phyloP scores from a whole-genome alignment of 2,329 filamentous ascomycete species.

The Colletotrichum trifolii region DNA sequence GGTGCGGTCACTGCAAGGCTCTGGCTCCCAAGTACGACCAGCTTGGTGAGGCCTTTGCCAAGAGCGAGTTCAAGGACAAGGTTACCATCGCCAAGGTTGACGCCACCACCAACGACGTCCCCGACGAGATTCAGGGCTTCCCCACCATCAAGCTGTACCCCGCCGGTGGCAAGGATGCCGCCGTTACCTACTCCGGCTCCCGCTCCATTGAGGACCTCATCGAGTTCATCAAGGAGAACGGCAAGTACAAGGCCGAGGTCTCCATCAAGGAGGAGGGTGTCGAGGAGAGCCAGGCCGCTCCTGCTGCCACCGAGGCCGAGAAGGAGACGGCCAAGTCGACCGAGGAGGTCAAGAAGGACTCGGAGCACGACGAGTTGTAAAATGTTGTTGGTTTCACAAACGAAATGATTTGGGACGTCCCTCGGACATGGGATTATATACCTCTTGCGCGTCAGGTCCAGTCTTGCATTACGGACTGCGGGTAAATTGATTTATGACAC shows the following conservation, averaged over 20 bases:
- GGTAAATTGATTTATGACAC: constrained; percentile 31
- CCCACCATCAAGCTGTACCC: constrained; percentile 99
- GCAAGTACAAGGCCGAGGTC: constrained; percentile 84
- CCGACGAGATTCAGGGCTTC: constrained; percentile 97
- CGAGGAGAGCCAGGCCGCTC: constrained; percentile 63
- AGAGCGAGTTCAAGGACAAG: constrained; percentile 82
- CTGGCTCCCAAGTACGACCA: constrained; percentile 97
- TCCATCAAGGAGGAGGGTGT: constrained; percentile 64
- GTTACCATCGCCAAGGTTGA: constrained; percentile 98
- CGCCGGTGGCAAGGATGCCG: constrained; percentile 86
- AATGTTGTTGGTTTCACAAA: constrained; percentile 42
- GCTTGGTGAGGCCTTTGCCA: constrained; percentile 80
- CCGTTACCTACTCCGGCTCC: constrained; percentile 87
- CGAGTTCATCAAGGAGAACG: constrained; percentile 93
- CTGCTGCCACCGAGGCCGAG: constrained; percentile 62
- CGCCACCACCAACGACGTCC: constrained; percentile 94
- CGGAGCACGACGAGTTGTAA: constrained; percentile 82
- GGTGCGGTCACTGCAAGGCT: constrained; percentile 99
- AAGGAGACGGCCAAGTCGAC: constrained; percentile 58
- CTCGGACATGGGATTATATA: constrained; percentile 38
- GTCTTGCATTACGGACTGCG: constrained; percentile 33
- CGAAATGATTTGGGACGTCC: constrained; percentile 35
- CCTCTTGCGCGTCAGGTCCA: constrained; percentile 38
- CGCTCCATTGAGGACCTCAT: constrained; percentile 93
- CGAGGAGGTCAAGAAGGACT: constrained; percentile 55